phyloP scores from a whole-genome alignment of 768 basidiomycete species.

The Boletellus ananiceps region DNA sequence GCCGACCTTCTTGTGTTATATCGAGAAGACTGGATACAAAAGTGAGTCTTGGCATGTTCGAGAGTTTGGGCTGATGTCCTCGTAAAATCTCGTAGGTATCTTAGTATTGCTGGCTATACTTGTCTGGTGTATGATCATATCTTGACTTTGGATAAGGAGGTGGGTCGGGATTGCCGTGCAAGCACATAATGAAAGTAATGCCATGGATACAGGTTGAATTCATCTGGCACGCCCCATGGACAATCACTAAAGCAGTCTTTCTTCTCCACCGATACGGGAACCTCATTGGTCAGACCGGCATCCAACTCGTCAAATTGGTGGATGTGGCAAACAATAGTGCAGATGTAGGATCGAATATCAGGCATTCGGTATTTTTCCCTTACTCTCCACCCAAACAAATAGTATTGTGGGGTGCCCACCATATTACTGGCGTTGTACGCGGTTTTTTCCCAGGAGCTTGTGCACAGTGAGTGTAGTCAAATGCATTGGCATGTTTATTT shows the following conservation, averaged over 20 bases:
- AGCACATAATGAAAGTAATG: background rate
- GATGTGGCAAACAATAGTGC: background rate
- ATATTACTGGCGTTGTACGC: background rate
- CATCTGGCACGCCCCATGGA: constrained; percentile 17
- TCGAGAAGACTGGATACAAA: too few relatives aligned
- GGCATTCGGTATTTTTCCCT: too few relatives aligned
- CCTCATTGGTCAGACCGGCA: constrained; percentile 11
- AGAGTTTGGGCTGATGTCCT: too few relatives aligned
- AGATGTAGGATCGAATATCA: background rate
- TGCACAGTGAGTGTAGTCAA: constrained; percentile 14
- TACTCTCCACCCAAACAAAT: too few relatives aligned
- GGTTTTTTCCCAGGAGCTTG: constrained; percentile 5
- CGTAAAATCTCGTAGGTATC: too few relatives aligned
- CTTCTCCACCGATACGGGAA: constrained; percentile 17
- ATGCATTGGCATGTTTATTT: background rate
- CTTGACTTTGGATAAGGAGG: constrained; percentile 15
- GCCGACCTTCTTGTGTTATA: too few relatives aligned
- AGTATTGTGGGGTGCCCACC: constrained; percentile 8
- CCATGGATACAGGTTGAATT: constrained; percentile 6
- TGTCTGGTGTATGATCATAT: too few relatives aligned
- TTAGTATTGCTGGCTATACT: too few relatives aligned
- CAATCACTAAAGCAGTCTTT: constrained; percentile 5
- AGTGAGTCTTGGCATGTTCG: too few relatives aligned
- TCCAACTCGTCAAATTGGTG: constrained; percentile 4
- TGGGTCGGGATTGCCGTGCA: background rate